Base-by-base conservation (phyloP, 1,139 yeast species). In the Zygosaccharomyces sapae region DNA sequence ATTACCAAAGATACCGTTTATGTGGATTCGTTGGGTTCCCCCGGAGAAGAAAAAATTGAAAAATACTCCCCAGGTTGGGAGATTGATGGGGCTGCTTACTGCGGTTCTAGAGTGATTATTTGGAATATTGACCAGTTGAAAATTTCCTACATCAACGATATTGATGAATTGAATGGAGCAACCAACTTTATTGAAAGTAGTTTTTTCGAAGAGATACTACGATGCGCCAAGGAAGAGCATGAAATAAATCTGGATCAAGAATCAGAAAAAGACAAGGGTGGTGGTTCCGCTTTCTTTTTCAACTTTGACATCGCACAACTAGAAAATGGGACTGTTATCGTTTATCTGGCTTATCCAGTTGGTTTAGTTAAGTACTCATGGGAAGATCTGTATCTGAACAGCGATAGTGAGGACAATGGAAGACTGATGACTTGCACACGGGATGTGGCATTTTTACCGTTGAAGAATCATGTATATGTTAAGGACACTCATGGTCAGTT, bases 81-180 rank as follows among this genome's bases (percentile, higher is more conserved):
- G 31, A 52, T 54, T 7, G 52, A 53, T 7, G 57, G 56, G 3
- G 50, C 43, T 1, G 16, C 50, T 4, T 40, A 40, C 33, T 33
- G 36, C 9, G 47, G 44, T 3, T 41, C 47, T 6, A 46, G 34
- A 8, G 35, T 58, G 2, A 35, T 58, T 3, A 24, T 56, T 7
- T 58, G 62, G 62, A 54, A 54, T 39, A n/a, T 27, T 4, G 22
- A 30, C 4, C 46, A 41, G 16, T 29, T 25, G n/a, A 37, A 40
- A 39, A 30, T 47, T 19, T 40, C 41, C 33, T 48, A 41, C 36
- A 47, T 42, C n/a, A 38, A 46, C 18, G 46, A 53, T 34, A 45
- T 54, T n/a, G 41, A 47, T 18, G 43, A 36, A n/a, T 6, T 38
- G 9, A 8, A 36, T 18, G 10, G 10, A 3, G 34, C 20, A 13